Conservation (phyloP, 2,329 filamentous ascomycete species). For the Venturia pyrina region DNA sequence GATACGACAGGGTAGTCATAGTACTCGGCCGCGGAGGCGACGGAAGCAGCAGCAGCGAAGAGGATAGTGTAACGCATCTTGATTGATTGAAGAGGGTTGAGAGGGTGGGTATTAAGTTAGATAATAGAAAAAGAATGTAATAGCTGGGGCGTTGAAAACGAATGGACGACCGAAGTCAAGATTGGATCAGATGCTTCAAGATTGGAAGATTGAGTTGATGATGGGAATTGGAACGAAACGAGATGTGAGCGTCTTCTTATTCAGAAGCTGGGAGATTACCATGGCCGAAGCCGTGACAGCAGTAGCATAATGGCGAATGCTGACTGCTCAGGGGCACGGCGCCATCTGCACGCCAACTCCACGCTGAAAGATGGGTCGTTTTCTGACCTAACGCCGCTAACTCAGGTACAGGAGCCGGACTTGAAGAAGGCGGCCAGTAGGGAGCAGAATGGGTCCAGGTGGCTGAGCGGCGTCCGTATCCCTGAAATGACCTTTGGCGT, state of each 20-base stretch:
- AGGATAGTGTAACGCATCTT: slow-evolving; percentile 29
- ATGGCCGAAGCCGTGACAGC: not conserved
- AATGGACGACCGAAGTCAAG: slow-evolving; percentile 33
- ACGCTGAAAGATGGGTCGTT: slow-evolving; percentile 6
- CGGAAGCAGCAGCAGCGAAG: slow-evolving; percentile 21
- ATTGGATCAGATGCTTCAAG: slow-evolving; percentile 19
- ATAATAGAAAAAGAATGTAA: slow-evolving; percentile 26
- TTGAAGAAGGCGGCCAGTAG: not conserved
- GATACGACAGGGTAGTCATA: slow-evolving; percentile 16
- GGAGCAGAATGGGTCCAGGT: not conserved
- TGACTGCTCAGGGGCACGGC: not conserved
- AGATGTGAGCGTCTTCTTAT: slow-evolving; percentile 21
- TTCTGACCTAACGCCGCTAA: not conserved
- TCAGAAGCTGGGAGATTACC: slow-evolving; percentile 27
- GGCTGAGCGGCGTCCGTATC: slow-evolving; percentile 1
- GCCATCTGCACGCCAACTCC: slow-evolving; percentile 1
- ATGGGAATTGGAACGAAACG: slow-evolving; percentile 17
- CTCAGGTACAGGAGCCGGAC: slow-evolving; percentile 3
- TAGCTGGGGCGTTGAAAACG: slow-evolving; percentile 26
- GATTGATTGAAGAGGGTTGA: slow-evolving; percentile 20
- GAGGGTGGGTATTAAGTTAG: slow-evolving; percentile 12
- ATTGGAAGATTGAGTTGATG: slow-evolving; percentile 25
- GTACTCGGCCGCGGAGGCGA: slow-evolving; percentile 22
- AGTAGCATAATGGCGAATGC: not conserved
- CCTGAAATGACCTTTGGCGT: slow-evolving; percentile 8